phyloP scores from a whole-genome alignment of 768 basidiomycete species.

The Russula dissimulans region DNA sequence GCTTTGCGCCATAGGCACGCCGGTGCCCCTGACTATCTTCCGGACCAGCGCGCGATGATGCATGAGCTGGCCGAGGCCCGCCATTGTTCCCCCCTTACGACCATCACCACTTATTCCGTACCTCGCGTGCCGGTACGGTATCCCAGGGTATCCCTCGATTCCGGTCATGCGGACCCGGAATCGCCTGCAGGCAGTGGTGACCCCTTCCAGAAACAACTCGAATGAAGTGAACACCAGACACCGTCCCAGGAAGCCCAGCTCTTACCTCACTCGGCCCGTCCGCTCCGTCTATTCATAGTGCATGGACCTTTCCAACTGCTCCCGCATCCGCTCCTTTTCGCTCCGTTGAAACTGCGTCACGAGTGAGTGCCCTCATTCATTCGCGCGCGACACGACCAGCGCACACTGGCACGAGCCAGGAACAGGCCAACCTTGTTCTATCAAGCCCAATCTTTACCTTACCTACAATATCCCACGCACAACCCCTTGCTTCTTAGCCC shows the following conservation, averaged over 20 bases:
- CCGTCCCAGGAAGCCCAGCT: neutral
- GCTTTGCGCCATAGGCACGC: neutral
- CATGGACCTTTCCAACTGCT: too few relatives aligned
- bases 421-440: too few relatives aligned
- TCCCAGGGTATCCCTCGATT: neutral
- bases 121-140: too few relatives aligned
- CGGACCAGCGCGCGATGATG: neutral
- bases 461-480: neutral
- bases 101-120: too few relatives aligned
- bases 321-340: too few relatives aligned
- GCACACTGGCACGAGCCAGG: too few relatives aligned
- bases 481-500: too few relatives aligned
- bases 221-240: neutral
- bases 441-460: neutral
- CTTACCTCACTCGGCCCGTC: neutral
- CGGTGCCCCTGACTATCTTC: neutral
- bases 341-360: too few relatives aligned
- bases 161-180: neutral
- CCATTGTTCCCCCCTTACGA: neutral
- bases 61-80: neutral
- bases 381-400: too few relatives aligned
- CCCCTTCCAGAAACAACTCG: neutral
- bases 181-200: neutral
- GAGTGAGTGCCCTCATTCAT: too few relatives aligned
- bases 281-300: neutral